Evolutionary conservation across 2,329 filamentous ascomycete genomes (phyloP), one percentile per base, ranked within the genome.

Genomic region (Alternaria sp.): DNA sequence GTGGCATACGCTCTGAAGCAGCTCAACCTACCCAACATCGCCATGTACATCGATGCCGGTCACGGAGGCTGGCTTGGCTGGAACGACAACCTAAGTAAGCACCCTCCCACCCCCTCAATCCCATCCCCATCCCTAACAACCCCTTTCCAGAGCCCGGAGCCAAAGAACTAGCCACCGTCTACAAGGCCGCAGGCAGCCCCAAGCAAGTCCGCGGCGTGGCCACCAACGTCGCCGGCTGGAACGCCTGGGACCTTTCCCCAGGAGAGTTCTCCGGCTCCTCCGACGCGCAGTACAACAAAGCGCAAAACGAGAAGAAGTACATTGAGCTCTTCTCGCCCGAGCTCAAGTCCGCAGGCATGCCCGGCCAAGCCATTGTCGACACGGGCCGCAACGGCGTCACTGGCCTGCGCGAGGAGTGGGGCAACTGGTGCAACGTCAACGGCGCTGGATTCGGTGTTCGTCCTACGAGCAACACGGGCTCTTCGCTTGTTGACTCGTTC

Each of bases 361-460:
- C 85, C 46, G 81, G 81, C 28, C 84, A 86, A 68, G 87, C 87
- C 72, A 87, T 88, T 68, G 82, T 82, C 40, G 86, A 88, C 62
- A 86, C 84, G 17, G 79, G 83, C 76, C 89, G 90, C 74, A 90
- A 88, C 61, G 89, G 85, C 83, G 77, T 79, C 45, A 68, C 72
- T 70, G 47, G 73, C 28, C 74, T 79, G 43, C 86, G 87, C 74
- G 78, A 81, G 64, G 80, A 80, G 56, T 90, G 88, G 87, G 88
- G 88, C 45, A 81, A 90, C 78, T 91, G 89, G 89, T 91, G 89
- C 82, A 91, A 90, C 75, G 83, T 90, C 69, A 86, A 83, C 61
- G 87, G 86, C 46, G 87, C 88, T 55, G 89, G 89, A 12, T 91
- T 90, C 69, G 89, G 89, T 68, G 80, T 81, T 15, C 85, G 88